A percentile compares a stretch with the other conserved stretches of the same genome.
Conservation (phyloP, 495 filamentous ascomycete genomes). For the Saxophila tyrrhenica region DNA sequence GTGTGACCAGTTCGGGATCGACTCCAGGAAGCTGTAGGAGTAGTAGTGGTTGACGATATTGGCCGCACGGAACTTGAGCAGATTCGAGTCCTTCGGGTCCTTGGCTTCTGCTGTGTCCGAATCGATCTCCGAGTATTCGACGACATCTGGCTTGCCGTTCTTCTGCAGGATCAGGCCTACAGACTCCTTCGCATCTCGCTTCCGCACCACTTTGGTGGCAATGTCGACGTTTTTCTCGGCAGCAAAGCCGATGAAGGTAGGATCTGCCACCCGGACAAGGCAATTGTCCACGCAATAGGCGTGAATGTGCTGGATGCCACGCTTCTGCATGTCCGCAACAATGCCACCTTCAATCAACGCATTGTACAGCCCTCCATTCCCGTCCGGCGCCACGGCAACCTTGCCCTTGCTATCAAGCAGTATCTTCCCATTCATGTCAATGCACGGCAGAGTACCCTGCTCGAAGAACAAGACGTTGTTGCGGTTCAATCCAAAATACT, state of each 20-base stretch:
- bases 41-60: constrained; percentile 99
- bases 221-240: constrained; percentile 86
- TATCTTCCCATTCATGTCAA: constrained; percentile 96
- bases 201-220: constrained; percentile 95
- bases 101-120: constrained; percentile 72
- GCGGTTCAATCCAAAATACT: constrained; percentile 78
- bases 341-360: constrained; percentile 74
- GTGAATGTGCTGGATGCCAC: constrained; percentile 92
- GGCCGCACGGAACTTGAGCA: constrained; percentile 91
- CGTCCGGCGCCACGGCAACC: constrained; percentile 95
- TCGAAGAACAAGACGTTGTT: constrained; percentile 90
- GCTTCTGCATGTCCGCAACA: constrained; percentile 74
- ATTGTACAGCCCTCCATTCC: constrained; percentile 94
- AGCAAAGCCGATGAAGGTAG: constrained; percentile 87
- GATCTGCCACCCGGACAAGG: constrained; percentile 94
- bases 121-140: constrained; percentile 98
- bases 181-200: constrained; percentile 92
- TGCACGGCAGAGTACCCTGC: constrained; percentile 92
- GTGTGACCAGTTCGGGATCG: constrained; percentile 74
- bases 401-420: constrained; percentile 81
- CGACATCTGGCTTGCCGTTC: constrained; percentile 94
- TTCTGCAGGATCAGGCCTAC: constrained; percentile 89
- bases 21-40: constrained; percentile 83
- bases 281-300: constrained; percentile 98
- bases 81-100: constrained; percentile 67